Base-by-base conservation (phyloP, 345 rosid species). In the Eucalyptus decipiens region DNA sequence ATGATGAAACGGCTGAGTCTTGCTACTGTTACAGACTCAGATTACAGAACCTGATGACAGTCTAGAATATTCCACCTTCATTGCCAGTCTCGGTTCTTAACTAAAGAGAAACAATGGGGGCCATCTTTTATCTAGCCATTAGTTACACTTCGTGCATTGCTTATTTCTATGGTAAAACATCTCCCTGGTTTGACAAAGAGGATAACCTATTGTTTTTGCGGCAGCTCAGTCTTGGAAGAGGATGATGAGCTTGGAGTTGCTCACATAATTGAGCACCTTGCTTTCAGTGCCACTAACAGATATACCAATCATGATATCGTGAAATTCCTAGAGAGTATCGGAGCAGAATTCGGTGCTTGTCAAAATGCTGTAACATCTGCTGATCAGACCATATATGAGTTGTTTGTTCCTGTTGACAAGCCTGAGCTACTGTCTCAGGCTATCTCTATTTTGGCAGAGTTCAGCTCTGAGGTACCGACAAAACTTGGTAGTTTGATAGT, bases 221-320 rank as follows among this genome's bases (percentile, higher is more conserved):
- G 94, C 99, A 97, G 99, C 94, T 97, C 99, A 94, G 97, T 97
- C 92, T 92, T 97, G 95, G 99, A 97, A 94, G 99, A 97, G 94
- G 99, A 97, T 87, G 96, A 93, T 88, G 98, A 97, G 93, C 97
- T 96, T 88, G 99, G 99, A 62, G 99, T 97, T 90, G 99, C 99
- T 86, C 99, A 97, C 91, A 96, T 97, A 58, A 96, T 96, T 58
- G 99, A 97, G 94, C 99, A 97, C 93, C 98, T 97, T 86, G 98
- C 99, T 50, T 97, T 97, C 87, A 97, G 99, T 90, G 98, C 99
- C 45, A 97, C 99, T 7, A 91, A 92, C 50, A 96, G 91, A 56
- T 96, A 96, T 85, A 94, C 97, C 86, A 97, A 97, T 94, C 99
- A 97, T 80, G 99, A 96, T 88, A 96, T 97, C 37, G 95, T 97